Percentiles rank a stretch among this genome's conserved stretches.
Conservation (phyloP, 2,329 filamentous ascomycete genomes). For the Rhinocladiella similis region DNA sequence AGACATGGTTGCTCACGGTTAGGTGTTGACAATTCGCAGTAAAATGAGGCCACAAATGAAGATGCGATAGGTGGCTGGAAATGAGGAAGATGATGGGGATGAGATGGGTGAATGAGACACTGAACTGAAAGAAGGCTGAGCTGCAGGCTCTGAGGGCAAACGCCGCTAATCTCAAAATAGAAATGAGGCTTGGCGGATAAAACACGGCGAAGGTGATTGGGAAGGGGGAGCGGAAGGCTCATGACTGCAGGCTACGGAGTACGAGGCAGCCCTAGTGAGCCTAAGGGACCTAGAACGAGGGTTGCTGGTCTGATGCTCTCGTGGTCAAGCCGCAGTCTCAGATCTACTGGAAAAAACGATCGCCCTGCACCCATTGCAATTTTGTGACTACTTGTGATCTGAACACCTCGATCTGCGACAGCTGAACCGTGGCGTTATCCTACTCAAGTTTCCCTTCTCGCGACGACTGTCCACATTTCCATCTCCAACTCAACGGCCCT, state of each 20-base stretch:
- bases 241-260: background rate
- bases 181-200: constrained; percentile 2
- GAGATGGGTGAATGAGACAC: constrained; percentile 3
- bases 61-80: constrained; percentile 5
- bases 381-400: background rate
- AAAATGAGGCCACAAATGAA: constrained; percentile 5
- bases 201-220: background rate
- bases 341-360: background rate
- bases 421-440: background rate
- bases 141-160: background rate
- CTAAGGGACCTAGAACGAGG: background rate
- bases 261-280: too few species aligned
- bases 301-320: background rate
- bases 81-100: background rate
- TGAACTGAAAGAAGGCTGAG: background rate
- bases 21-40: background rate
- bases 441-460: background rate
- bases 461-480: background rate
- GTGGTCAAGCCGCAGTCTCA: background rate
- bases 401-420: background rate
- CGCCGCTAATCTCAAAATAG: background rate
- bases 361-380: too few species aligned
- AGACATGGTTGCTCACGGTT: constrained; percentile 10
- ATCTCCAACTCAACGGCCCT: background rate
- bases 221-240: background rate